Base-by-base conservation (phyloP, 106 monocot species). In the Dendrobium chrysotoxum region DNA sequence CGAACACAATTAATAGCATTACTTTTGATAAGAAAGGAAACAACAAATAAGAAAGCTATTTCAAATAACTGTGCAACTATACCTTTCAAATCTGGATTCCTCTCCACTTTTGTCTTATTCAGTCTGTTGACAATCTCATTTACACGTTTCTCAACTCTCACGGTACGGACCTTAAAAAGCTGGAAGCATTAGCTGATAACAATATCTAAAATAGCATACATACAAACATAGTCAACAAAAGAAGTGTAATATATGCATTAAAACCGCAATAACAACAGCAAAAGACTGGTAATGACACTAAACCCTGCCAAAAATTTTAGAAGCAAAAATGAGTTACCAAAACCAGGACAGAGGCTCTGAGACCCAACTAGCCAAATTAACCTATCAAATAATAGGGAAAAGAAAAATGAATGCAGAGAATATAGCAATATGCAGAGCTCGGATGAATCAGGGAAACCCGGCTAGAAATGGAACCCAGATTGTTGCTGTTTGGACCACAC, bases 91-190 rank as follows among this genome's bases (percentile, higher is more conserved):
- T 97, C 96, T 17, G 96, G 85, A 64, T 85, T 89, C 81, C 92
- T 89, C 79, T 97, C 96, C n/a, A 92, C 94, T 82, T 94, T 94
- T 75, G 94, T 89, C 84, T 94, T 97, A 82, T 94, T 97, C 90
- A 97, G 81, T 65, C 92, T 88, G 70, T 97, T 97, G 28, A 97
- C 87, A 70, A 92, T 83, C 79, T 97, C 96, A 84, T 97, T 97
- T 77, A 94, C 80, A 15, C 94, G 92, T 75, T 97, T 97, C 79
- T 97, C 96, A 31, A 97, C 92, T 72, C 74, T 88, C 57, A 93
- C 88, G 15, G 88, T 91, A 44, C 87, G 95, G 12, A 94, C 98
- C 98, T 99, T 81, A 25, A 65, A 55, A 77, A 76, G 15, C 4
- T 17, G 28, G 3, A 28, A 46, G 47, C 4, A 47, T 50, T 6